Evolutionary conservation across 176 grass and related monocot genomes (phyloP).

Genomic region (Eragrostis curvula): DNA sequence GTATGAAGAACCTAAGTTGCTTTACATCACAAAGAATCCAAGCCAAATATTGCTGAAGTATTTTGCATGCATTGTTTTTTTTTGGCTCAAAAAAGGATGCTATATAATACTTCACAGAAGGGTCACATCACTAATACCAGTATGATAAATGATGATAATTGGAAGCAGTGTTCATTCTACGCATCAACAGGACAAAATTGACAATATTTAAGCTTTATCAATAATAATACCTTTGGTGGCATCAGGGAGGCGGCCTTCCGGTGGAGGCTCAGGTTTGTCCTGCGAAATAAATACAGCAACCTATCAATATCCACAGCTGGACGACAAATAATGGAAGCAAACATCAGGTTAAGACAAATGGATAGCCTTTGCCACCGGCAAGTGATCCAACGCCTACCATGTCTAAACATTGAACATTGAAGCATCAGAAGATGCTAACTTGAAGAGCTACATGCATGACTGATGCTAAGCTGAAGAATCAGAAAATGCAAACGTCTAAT

Average conservation of each 20-base stretch:
- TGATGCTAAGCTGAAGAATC: no score
- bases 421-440: no score
- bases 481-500: no score
- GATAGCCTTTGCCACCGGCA: background rate
- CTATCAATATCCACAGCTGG: constrained; percentile 24
- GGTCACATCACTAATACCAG: background rate
- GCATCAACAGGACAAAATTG: background rate
- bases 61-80: background rate
- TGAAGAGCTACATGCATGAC: no score
- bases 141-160: background rate
- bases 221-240: constrained; percentile 68
- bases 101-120: background rate
- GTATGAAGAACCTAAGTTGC: background rate
- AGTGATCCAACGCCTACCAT: background rate
- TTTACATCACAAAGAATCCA: background rate
- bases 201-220: background rate
- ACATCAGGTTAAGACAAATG: background rate
- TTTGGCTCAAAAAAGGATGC: background rate
- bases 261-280: constrained; percentile 90
- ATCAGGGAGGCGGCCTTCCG: constrained; percentile 93
- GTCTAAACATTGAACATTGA: no score
- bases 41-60: background rate
- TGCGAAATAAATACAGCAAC: constrained; percentile 39
- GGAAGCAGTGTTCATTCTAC: background rate
- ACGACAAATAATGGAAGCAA: background rate